Evolutionary conservation across 2,329 filamentous ascomycete genomes (phyloP).

Genomic region (Nannizziopsis arthrosporioides): DNA sequence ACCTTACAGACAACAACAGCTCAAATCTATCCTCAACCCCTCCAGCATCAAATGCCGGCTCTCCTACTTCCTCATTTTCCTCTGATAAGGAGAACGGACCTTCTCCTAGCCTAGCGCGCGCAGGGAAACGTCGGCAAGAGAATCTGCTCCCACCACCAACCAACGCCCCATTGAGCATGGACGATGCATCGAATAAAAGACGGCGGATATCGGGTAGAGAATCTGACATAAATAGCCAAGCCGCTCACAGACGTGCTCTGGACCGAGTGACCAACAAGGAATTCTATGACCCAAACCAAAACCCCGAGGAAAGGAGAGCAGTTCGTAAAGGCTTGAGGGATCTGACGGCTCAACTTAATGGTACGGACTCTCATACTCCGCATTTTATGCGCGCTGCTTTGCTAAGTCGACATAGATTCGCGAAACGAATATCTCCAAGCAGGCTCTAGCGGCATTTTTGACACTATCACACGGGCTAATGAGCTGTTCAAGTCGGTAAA

Average conservation of each 20-base stretch:
- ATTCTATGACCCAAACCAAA: conserved; percentile 67
- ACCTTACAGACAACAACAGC: neutral
- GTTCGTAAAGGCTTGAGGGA: conserved; percentile 59
- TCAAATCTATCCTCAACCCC: conserved; percentile 8
- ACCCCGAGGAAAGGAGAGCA: conserved; percentile 55
- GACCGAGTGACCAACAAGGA: conserved; percentile 29
- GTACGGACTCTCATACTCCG: conserved; percentile 24
- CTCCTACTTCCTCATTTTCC: conserved; percentile 23
- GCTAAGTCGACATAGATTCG: conserved; percentile 42
- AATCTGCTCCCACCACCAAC: neutral
- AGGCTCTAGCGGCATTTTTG: conserved; percentile 52
- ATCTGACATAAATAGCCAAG: conserved; percentile 5
- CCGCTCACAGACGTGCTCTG: conserved; percentile 7
- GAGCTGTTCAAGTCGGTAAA: conserved; percentile 56
- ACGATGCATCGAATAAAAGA: conserved; percentile 14
- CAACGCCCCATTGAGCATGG: conserved; percentile 8
- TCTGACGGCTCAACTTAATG: conserved; percentile 46
- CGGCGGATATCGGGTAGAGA: conserved; percentile 13
- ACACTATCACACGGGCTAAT: conserved; percentile 57
- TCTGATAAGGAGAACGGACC: conserved; percentile 38
- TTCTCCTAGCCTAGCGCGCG: conserved; percentile 23
- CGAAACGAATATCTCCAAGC: conserved; percentile 58
- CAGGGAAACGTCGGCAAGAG: conserved; percentile 18
- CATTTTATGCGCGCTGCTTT: neutral
- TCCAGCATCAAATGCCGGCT: conserved; percentile 14